Conservation (phyloP, 2,329 filamentous ascomycete genomes). For the Mollisia scopiformis region DNA sequence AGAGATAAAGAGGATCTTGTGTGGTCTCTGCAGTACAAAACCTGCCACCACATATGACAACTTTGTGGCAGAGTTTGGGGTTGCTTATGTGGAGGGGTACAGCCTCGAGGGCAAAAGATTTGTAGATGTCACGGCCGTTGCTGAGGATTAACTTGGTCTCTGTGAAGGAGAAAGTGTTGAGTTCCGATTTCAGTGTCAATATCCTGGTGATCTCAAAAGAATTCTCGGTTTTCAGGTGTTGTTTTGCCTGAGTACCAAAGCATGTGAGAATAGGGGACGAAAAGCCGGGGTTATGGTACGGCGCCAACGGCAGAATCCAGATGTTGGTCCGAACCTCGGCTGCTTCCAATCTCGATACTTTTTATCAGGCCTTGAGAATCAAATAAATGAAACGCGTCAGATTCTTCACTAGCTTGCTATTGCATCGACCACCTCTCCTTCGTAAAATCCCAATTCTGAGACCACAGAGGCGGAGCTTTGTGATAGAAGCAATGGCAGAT, state of each 20-base stretch:
- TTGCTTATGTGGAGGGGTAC: constrained; percentile 18
- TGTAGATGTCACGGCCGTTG: background rate
- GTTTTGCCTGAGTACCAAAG: too few relatives aligned
- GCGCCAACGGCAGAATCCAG: background rate
- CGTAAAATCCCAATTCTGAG: background rate
- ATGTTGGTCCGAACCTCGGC: background rate
- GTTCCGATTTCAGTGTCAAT: background rate
- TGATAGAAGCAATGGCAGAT: constrained; percentile 29
- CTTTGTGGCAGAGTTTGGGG: constrained; percentile 38
- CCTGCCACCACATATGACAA: constrained; percentile 41
- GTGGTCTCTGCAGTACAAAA: constrained; percentile 41
- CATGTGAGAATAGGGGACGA: background rate
- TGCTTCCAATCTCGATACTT: background rate
- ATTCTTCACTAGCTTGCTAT: background rate
- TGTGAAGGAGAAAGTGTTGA: background rate
- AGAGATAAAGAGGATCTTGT: constrained; percentile 37
- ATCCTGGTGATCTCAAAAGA: background rate
- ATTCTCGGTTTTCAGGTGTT: too few relatives aligned
- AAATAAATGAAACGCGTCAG: constrained; percentile 14
- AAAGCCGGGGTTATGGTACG: background rate
- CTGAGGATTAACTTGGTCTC: background rate
- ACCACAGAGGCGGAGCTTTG: background rate
- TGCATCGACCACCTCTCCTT: background rate
- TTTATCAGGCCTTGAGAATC: background rate
- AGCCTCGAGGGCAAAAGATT: constrained; percentile 8